A percentile compares a stretch with the other conserved stretches of the same genome.
phyloP scores from a whole-genome alignment of 2,329 filamentous ascomycete genomes.

The Aspergillus eucalypticola region DNA sequence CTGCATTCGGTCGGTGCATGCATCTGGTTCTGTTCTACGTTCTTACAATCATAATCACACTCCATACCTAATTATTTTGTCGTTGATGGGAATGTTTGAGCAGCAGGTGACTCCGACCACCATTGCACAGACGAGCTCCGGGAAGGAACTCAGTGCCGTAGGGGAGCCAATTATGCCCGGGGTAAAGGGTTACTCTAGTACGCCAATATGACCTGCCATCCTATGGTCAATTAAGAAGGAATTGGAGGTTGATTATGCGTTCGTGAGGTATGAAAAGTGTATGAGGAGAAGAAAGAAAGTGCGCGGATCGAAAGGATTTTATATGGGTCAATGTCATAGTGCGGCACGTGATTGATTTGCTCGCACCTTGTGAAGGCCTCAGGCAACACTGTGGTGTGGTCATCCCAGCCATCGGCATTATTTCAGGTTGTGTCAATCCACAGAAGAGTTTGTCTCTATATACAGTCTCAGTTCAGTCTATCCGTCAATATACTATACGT shows the following conservation, averaged over 20 bases:
- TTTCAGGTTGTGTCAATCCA: neutral
- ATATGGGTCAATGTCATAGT: neutral
- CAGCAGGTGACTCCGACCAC: conserved; percentile 42
- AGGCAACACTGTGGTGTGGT: neutral
- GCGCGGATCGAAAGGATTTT: conserved; percentile 18
- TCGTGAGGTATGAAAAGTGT: conserved; percentile 42
- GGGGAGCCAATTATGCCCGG: conserved; percentile 32
- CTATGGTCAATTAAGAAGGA: conserved; percentile 37
- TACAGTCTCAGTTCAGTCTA: neutral
- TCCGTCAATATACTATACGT: too few species aligned
- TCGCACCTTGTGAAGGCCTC: conserved; percentile 9
- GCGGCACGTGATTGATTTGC: conserved; percentile 17
- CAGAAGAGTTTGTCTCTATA: neutral
- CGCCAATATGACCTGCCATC: conserved; percentile 53
- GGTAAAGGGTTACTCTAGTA: conserved; percentile 40
- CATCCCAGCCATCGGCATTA: neutral
- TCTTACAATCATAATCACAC: neutral
- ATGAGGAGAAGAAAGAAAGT: conserved; percentile 21
- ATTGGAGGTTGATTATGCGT: conserved; percentile 54
- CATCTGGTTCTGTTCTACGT: neutral
- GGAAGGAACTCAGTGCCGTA: conserved; percentile 32
- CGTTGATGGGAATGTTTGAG: conserved; percentile 35
- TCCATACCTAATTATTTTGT: neutral
- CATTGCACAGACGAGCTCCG: conserved; percentile 29
- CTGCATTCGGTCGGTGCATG: neutral